Conservation (phyloP, 495 filamentous ascomycete species). For the Bathelium albidoporum region DNA sequence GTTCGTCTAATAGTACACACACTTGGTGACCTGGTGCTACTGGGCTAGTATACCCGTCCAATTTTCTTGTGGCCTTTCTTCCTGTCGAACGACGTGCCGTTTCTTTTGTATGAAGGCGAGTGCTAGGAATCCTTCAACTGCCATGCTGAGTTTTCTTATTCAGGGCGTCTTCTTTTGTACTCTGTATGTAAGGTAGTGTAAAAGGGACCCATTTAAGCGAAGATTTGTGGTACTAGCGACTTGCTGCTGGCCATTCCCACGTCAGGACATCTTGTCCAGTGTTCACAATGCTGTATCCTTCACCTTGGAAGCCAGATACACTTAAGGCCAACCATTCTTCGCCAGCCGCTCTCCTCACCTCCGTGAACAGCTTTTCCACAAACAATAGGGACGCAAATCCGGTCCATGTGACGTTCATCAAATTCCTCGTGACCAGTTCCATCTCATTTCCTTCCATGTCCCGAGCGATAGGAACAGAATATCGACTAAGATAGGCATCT, state of each 20-base stretch:
- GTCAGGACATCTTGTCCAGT: slow-evolving; percentile 7
- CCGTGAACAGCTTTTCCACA: slow-evolving; percentile 21
- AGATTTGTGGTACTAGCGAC: neutral
- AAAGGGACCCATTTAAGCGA: neutral
- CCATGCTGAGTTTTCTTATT: neutral
- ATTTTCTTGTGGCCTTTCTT: neutral
- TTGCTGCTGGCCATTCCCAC: slow-evolving; percentile 13
- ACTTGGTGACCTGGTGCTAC: neutral
- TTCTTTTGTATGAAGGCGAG: neutral
- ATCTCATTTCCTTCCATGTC: neutral
- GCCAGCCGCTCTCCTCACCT: slow-evolving; percentile 15
- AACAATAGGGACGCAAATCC: slow-evolving; percentile 27
- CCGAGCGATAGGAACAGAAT: slow-evolving; percentile 47
- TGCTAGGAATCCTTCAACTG: neutral
- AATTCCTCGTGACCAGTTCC: slow-evolving; percentile 6
- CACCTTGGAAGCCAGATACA: slow-evolving; percentile 22
- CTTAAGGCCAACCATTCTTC: slow-evolving; percentile 27
- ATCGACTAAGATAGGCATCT: slow-evolving; percentile 75
- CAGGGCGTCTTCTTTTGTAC: neutral
- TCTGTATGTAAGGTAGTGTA: neutral
- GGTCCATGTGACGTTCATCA: slow-evolving; percentile 26
- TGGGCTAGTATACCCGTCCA: neutral
- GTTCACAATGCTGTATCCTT: slow-evolving; percentile 16
- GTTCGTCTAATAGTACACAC: neutral
- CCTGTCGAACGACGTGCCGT: neutral